Evolutionary conservation across 331 rosid genomes (phyloP).

Genomic region (Prunus yedoensis): DNA sequence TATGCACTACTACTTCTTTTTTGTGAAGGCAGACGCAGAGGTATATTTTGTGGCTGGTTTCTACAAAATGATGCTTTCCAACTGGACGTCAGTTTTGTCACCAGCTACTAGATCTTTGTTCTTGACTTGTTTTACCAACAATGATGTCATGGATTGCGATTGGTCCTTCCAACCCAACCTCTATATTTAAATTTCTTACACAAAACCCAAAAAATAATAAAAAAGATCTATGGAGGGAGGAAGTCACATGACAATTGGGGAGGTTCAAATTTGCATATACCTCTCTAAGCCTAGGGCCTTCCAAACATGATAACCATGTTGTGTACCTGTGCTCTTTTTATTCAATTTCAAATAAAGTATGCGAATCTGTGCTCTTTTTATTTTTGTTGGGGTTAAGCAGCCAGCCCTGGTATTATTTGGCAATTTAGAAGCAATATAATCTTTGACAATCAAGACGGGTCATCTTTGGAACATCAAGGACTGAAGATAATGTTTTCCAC

Average conservation of each 20-base stretch:
- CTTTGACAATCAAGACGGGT: background rate
- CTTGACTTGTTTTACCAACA: constrained; percentile 18
- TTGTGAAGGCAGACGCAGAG: background rate
- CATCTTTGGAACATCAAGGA: background rate
- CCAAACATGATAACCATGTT: background rate
- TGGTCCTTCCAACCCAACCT: background rate
- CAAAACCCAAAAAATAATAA: no score
- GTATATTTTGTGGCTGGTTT: background rate
- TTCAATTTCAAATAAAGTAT: background rate
- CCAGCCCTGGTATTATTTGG: background rate
- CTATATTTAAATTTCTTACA: background rate
- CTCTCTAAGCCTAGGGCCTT: background rate
- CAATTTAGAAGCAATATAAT: background rate
- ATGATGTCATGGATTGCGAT: constrained; percentile 17
- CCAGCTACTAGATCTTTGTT: constrained; percentile 25
- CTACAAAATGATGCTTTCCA: background rate
- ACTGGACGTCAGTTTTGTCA: constrained; percentile 20
- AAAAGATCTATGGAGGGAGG: no score
- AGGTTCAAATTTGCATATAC: background rate
- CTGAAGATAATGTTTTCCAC: constrained; percentile 20
- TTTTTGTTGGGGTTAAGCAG: background rate
- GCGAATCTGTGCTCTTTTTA: background rate
- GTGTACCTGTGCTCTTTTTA: background rate
- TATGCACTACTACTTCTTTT: no score
- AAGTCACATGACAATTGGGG: background rate